Base-by-base conservation (phyloP, 345 rosid genomes). In the Camelina sativa region DNA sequence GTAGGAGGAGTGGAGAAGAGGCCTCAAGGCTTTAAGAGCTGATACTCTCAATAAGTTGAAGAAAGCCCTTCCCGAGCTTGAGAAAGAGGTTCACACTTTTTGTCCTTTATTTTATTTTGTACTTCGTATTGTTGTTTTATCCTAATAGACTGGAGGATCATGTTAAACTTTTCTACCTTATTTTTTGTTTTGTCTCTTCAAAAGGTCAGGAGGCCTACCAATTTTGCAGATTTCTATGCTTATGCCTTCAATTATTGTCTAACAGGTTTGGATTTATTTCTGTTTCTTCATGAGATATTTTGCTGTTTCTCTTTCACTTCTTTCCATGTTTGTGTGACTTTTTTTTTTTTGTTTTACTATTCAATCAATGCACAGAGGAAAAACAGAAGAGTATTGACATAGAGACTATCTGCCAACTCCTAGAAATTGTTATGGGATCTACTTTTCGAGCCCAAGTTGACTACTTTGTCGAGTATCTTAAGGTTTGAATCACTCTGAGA, bases 1-100 rank as follows among this genome's bases (percentile, higher is more conserved):
- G 65, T 73, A 95, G 99, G 98, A 90, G 72, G 99, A 95, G 81
- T 92, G 98, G 96, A 84, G 85, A 78, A 81, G 90, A 75, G 97
- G 96, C 62, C 67, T 95, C 34, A 90, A 86, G 79, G 85, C 87
- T 48, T 80, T 90, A 71, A 86, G 86, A 76, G 91, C 83, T 58
- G 89, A 90, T 74, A 85, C 85, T 20, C 55, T 92, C 47, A 84
- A 51, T 72, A 90, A 95, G 81, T 67, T 95, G 71, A 88, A 84
- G 81, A 88, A 90, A 80, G 84, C 90, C 32, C 90, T 95, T 32
- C 85, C 92, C 3, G 85, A 84, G 64, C 83, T 95, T 56, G 97
- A 95, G 84, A 90, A 83, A 81, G 98, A 92, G 98, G 99, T 95
- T 75, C 46, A 40, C 37, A 37, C n/a, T 67, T 34, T 28, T 62